phyloP scores from a whole-genome alignment of 2,329 filamentous ascomycete genomes.

The Sporothrix globosa region DNA sequence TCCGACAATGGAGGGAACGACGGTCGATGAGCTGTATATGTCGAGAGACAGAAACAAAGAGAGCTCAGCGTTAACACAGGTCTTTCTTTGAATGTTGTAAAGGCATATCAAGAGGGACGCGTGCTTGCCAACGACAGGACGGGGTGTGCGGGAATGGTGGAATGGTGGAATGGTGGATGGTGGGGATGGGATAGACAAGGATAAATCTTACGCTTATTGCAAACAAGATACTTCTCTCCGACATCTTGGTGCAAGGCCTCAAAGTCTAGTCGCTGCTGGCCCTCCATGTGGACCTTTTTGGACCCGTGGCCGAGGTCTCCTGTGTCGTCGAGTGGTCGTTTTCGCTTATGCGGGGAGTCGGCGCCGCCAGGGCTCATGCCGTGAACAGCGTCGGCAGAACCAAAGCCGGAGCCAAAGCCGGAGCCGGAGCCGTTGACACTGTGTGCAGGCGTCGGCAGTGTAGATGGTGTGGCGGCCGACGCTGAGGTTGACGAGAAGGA shows the following conservation, averaged over 20 bases:
- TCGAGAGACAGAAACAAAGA: background rate
- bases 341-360: constrained; percentile 63
- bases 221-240: constrained; percentile 68
- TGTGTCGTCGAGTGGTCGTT: constrained; percentile 60
- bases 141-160: background rate
- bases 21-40: constrained; percentile 53
- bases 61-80: constrained; percentile 50
- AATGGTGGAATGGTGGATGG: background rate
- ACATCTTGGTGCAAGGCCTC: constrained; percentile 68
- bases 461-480: constrained; percentile 50
- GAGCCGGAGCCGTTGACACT: constrained; percentile 59
- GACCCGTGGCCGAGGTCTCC: constrained; percentile 54
- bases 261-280: constrained; percentile 60
- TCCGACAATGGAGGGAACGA: constrained; percentile 55
- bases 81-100: constrained; percentile 11
- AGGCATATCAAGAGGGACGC: constrained; percentile 2
- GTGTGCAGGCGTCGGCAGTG: constrained; percentile 65
- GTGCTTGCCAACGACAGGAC: background rate
- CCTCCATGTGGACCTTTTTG: constrained; percentile 67
- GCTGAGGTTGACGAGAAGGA: constrained; percentile 57
- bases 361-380: constrained; percentile 55
- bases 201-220: constrained; percentile 64
- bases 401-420: constrained; percentile 24
- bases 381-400: constrained; percentile 50
- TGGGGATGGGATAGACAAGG: background rate